Conservation (phyloP, 192 early-diverging fungal species). For the Anaeromyces robustus region DNA sequence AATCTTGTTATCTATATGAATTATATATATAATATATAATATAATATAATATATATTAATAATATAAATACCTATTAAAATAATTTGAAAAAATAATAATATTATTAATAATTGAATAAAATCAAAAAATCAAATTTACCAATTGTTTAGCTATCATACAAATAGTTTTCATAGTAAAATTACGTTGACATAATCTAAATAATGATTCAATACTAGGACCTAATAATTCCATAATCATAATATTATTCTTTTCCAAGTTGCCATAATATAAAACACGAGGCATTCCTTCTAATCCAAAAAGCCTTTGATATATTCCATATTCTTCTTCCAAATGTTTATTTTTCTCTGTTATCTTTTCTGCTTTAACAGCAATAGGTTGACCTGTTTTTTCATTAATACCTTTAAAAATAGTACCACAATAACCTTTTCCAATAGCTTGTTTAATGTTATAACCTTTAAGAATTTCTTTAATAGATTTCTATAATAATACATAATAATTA, state of each 20-base stretch:
- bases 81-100: too few relatives aligned
- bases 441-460: background rate
- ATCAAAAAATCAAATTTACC: too few relatives aligned
- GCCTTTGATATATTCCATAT: background rate
- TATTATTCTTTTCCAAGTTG: background rate
- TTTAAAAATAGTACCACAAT: background rate
- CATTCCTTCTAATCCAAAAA: background rate
- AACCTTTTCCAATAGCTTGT: background rate
- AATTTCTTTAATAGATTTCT: background rate
- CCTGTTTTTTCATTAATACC: background rate
- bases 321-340: background rate
- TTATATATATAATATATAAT: too few relatives aligned
- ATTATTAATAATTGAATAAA: too few relatives aligned
- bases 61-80: too few relatives aligned
- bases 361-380: background rate
- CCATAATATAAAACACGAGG: background rate
- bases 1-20: background rate
- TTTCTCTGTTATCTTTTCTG: background rate
- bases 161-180: background rate
- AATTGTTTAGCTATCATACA: background rate
- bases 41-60: too few relatives aligned
- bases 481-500: too few relatives aligned
- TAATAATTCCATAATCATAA: background rate
- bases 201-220: background rate
- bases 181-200: background rate